phyloP scores from a whole-genome alignment of 306 rosid species.

The Notholithocarpus densiflorus region DNA sequence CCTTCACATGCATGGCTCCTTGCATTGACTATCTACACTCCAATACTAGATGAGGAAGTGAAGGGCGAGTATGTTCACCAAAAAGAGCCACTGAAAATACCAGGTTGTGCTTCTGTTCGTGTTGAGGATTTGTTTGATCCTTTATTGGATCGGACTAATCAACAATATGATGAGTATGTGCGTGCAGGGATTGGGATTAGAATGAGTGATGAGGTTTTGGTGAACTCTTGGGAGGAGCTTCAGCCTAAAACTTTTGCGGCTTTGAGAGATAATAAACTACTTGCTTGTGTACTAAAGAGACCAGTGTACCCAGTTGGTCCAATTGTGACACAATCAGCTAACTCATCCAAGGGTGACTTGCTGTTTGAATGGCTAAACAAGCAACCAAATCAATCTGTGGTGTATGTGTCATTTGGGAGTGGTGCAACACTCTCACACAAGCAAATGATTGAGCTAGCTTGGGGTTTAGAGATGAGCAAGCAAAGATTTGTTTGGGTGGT shows the following conservation, averaged over 20 bases:
- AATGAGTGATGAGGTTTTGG: slow-evolving; percentile 41
- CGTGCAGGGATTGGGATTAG: neutral
- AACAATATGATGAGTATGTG: slow-evolving; percentile 15
- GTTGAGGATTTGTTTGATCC: slow-evolving; percentile 37
- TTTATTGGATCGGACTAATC: slow-evolving; percentile 26
- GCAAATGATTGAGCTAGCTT: slow-evolving; percentile 53
- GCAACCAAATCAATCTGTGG: slow-evolving; percentile 45
- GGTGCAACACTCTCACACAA: slow-evolving; percentile 49
- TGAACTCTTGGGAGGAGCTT: slow-evolving; percentile 61
- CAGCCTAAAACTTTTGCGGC: slow-evolving; percentile 22
- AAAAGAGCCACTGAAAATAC: slow-evolving; percentile 27
- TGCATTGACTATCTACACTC: slow-evolving; percentile 18
- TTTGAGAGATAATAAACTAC: neutral
- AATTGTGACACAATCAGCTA: slow-evolving; percentile 6
- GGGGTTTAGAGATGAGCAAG: slow-evolving; percentile 57
- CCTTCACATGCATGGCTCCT: slow-evolving; percentile 42
- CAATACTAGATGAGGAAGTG: slow-evolving; percentile 24
- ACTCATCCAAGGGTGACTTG: neutral
- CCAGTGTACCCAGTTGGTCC: slow-evolving; percentile 59
- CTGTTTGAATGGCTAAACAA: slow-evolving; percentile 40
- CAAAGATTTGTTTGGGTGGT: slow-evolving; percentile 68
- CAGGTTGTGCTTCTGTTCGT: slow-evolving; percentile 33
- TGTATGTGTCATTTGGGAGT: slow-evolving; percentile 62
- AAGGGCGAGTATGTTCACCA: slow-evolving; percentile 35
- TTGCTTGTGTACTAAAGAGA: slow-evolving; percentile 14